Evolutionary conservation across 805 yeast genomes (phyloP).

Genomic region (Wickerhamiella sorbophila): DNA sequence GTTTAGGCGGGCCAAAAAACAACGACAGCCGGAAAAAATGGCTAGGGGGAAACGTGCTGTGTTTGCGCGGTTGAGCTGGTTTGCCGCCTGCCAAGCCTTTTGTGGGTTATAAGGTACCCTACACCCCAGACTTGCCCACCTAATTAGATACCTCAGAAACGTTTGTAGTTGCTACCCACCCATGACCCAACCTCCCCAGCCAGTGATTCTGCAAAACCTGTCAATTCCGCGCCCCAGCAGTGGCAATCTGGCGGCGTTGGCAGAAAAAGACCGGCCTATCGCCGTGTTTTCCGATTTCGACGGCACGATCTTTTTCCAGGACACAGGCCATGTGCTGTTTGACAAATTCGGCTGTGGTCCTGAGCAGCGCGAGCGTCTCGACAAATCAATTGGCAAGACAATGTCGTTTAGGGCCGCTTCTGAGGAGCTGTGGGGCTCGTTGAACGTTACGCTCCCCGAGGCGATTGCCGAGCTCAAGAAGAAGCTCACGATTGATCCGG

Average conservation of each 20-base stretch:
- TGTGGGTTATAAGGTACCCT: too few relatives aligned
- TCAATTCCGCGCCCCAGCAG: slow-evolving; percentile 19
- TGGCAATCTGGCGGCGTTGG: slow-evolving; percentile 18
- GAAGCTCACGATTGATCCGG: slow-evolving; percentile 28
- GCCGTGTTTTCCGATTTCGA: slow-evolving; percentile 28
- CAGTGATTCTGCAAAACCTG: slow-evolving; percentile 13
- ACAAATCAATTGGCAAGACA: slow-evolving; percentile 27
- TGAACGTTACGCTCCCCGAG: slow-evolving; percentile 27
- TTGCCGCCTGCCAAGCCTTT: too few relatives aligned
- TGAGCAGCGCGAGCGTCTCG: slow-evolving; percentile 26
- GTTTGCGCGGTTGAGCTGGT: too few relatives aligned
- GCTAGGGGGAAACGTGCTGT: too few relatives aligned
- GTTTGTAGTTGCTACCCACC: neutral
- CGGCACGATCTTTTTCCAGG: slow-evolving; percentile 33
- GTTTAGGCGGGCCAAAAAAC: too few relatives aligned
- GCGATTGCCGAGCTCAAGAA: slow-evolving; percentile 26
- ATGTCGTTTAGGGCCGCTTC: slow-evolving; percentile 29
- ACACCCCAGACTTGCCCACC: neutral
- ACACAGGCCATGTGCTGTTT: slow-evolving; percentile 33
- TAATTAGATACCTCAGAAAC: neutral
- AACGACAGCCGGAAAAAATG: too few relatives aligned
- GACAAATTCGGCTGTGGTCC: slow-evolving; percentile 31
- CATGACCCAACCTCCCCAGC: slow-evolving; percentile 5
- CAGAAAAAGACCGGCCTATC: slow-evolving; percentile 19
- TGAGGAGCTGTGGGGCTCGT: slow-evolving; percentile 32